phyloP scores from a whole-genome alignment of 805 yeast genomes.

The Babjeviella inositovora region DNA sequence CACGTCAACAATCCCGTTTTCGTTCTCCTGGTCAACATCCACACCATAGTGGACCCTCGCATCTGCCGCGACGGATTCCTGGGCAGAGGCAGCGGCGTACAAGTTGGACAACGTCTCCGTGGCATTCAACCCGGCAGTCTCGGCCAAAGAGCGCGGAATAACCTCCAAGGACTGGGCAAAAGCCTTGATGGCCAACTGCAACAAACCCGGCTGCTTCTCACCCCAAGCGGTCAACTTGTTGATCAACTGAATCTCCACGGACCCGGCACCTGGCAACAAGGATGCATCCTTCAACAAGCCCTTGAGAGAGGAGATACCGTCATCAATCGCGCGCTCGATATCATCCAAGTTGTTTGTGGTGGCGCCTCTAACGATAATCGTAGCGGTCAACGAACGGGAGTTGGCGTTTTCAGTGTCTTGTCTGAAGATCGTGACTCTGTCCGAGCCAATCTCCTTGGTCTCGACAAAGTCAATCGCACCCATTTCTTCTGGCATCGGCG shows the following conservation, averaged over 20 bases:
- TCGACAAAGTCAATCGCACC: slow-evolving; percentile 80
- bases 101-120: slow-evolving; percentile 80
- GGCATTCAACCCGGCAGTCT: slow-evolving; percentile 85
- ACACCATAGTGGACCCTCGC: slow-evolving; percentile 31
- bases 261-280: slow-evolving; percentile 92
- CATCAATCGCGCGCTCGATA: slow-evolving; percentile 93
- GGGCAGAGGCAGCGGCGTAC: slow-evolving; percentile 72
- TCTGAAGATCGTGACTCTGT: slow-evolving; percentile 85
- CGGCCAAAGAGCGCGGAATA: slow-evolving; percentile 83
- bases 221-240: slow-evolving; percentile 70
- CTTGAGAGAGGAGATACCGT: slow-evolving; percentile 86
- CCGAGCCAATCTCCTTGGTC: slow-evolving; percentile 93
- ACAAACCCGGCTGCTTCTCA: slow-evolving; percentile 83
- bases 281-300: slow-evolving; percentile 69
- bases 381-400: slow-evolving; percentile 65
- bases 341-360: slow-evolving; percentile 89
- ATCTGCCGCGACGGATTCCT: slow-evolving; percentile 11
- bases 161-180: slow-evolving; percentile 93
- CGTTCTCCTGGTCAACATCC: slow-evolving; percentile 49
- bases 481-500: slow-evolving; percentile 90
- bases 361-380: slow-evolving; percentile 91
- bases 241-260: slow-evolving; percentile 80
- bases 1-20: slow-evolving; percentile 55
- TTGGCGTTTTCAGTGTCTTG: slow-evolving; percentile 40
- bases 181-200: slow-evolving; percentile 87